Evolutionary conservation across 73 alveolate species (phyloP).

Genomic region (Stentor coeruleus): DNA sequence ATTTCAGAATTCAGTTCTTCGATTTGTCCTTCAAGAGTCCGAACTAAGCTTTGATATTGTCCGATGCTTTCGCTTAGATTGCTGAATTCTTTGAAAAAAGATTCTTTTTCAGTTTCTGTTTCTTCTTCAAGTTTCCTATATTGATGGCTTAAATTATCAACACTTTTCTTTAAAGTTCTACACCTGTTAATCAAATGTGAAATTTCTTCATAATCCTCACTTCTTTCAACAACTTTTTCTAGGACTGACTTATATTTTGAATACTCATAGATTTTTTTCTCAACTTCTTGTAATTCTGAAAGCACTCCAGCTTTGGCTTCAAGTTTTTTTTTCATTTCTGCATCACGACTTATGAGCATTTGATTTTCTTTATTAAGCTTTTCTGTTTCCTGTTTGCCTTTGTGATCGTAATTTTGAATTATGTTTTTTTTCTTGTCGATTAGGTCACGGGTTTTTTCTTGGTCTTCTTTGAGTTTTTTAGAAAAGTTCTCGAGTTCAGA

Average conservation of each 20-base stretch:
- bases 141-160: background rate
- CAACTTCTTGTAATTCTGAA: background rate
- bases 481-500: background rate
- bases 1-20: background rate
- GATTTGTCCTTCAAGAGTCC: background rate
- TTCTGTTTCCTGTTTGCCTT: background rate
- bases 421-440: background rate
- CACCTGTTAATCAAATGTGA: background rate
- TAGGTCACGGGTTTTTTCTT: background rate
- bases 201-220: background rate
- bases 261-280: too few relatives aligned
- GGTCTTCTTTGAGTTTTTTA: background rate
- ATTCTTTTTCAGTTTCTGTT: conserved; percentile 13
- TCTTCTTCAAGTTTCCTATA: background rate
- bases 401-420: background rate
- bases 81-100: background rate
- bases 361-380: background rate
- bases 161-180: background rate
- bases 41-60: background rate
- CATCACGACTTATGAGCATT: background rate
- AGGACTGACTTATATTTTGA: background rate
- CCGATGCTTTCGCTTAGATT: background rate
- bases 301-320: background rate
- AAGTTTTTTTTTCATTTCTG: background rate
- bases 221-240: background rate